Conservation (phyloP, 1,139 yeast species). For the Yamadazyma diddensiae region DNA sequence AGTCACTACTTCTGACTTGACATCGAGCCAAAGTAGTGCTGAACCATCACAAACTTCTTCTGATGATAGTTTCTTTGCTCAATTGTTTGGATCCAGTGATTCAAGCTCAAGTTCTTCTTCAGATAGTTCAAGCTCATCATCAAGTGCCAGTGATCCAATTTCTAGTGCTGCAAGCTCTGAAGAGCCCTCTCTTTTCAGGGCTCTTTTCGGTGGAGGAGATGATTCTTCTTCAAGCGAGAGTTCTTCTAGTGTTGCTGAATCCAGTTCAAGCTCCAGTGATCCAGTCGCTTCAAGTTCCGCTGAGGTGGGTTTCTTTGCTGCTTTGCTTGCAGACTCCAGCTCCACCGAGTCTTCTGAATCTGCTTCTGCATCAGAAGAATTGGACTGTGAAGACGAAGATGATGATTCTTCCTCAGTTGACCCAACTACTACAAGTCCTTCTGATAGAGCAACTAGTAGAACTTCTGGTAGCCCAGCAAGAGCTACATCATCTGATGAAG, state of each 20-base stretch:
- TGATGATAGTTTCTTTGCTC: slow-evolving; percentile 3
- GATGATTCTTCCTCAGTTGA: slow-evolving; percentile 1
- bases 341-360: slow-evolving; percentile 5
- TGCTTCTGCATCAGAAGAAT: slow-evolving; percentile 12
- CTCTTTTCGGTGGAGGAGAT: not conserved
- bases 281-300: too few relatives aligned
- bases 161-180: not conserved
- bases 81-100: slow-evolving; percentile 5
- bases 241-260: too few relatives aligned
- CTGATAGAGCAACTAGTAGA: slow-evolving; percentile 2
- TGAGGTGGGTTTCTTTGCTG: slow-evolving; percentile 2
- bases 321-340: slow-evolving; percentile 4
- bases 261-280: not conserved
- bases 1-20: slow-evolving; percentile 1
- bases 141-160: not conserved
- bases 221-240: not conserved
- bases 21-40: slow-evolving; percentile 1
- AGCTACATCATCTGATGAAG: slow-evolving; percentile 6
- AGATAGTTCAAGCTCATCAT: not conserved
- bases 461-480: slow-evolving; percentile 6
- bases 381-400: slow-evolving; percentile 11
- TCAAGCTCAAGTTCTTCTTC: too few relatives aligned
- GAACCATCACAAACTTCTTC: slow-evolving; percentile 1
- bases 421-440: slow-evolving; percentile 1
- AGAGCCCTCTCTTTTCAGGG: not conserved